Evolutionary conservation across 164 flowering plant species (phyloP), one percentile per base, ranked within the genome.

Genomic region (Malania oleifera): DNA sequence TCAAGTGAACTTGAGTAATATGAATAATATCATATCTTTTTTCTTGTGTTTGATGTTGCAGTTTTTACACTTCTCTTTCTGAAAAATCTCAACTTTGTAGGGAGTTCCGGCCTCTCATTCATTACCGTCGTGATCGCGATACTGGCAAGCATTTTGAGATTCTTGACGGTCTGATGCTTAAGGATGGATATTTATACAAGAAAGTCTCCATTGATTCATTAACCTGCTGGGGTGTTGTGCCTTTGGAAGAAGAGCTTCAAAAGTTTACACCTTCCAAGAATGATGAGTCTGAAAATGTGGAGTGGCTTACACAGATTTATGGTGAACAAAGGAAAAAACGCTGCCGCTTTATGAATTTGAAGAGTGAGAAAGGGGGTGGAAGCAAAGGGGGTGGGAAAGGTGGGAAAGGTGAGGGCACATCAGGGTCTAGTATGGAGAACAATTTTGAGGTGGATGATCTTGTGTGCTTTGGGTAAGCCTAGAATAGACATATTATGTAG

Each of bases 151-250:
- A 51, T 41, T 88, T 72, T 77, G 86, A 91, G 66, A 37, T 79
- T 60, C 73, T 95, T 67, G 93, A 84, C 79, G 87, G 91, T 31
- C 48, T 85, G 75, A 82, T 80, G 96, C 82, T 95, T 48, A 95
- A 91, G 65, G 87, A 89, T 80, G 99, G 99, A 23, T 91, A 63
- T 74, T 37, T 91, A 55, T 91, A 77, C 69, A 95, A 95, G 62
- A 95, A 76, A 71, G 74, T 95, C 10, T 67, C 91, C n/a, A 13
- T 91, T 23, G 93, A 83, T 64, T 88, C 97, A 31, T 71, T 95
- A 62, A 80, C 61, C 59, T 79, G 56, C 64, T 75, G 75, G 73
- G 82, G 78, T 47, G 78, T 81, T 54, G 56, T 55, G 60, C 99
- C 99, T 44, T 69, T 88, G 7, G 77, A 81, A 52, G 83, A 79